A percentile compares a stretch with the other conserved stretches of the same genome.
phyloP scores from a whole-genome alignment of 1,284 basidiomycete genomes.

The Tetrapyrgos nigripes region DNA sequence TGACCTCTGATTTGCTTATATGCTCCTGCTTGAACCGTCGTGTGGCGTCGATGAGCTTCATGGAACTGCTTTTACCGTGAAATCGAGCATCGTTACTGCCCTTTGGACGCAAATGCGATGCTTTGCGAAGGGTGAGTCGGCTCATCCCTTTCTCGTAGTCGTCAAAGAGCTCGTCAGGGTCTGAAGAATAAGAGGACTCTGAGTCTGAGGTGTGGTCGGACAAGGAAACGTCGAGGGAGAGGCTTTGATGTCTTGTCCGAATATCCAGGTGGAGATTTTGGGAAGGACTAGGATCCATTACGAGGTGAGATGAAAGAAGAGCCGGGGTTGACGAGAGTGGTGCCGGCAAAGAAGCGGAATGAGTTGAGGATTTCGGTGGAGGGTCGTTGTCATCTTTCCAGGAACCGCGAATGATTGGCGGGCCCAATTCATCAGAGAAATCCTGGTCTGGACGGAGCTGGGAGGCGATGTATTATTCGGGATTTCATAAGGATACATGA shows the following conservation, averaged over 20 bases:
- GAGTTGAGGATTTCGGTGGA: not conserved
- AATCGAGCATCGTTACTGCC: slow-evolving; percentile 54
- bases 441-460: slow-evolving; percentile 76
- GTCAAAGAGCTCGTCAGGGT: slow-evolving; percentile 40
- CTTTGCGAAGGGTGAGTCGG: slow-evolving; percentile 44
- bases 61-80: slow-evolving; percentile 67
- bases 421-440: slow-evolving; percentile 72
- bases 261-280: not conserved
- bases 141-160: slow-evolving; percentile 36
- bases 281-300: not conserved
- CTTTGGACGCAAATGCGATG: slow-evolving; percentile 34
- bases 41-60: slow-evolving; percentile 58
- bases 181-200: slow-evolving; percentile 41
- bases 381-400: slow-evolving; percentile 63
- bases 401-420: slow-evolving; percentile 70
- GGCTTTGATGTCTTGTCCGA: slow-evolving; percentile 3
- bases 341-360: not conserved
- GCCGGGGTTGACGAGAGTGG: slow-evolving; percentile 12
- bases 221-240: not conserved
- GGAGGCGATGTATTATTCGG: not conserved
- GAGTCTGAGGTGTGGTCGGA: slow-evolving; percentile 43
- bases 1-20: slow-evolving; percentile 38
- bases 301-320: slow-evolving; percentile 13
- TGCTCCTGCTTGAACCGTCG: slow-evolving; percentile 59
- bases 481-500: not conserved